Evolutionary conservation across 768 basidiomycete species (phyloP).

Genomic region (Auriscalpium orientale): DNA sequence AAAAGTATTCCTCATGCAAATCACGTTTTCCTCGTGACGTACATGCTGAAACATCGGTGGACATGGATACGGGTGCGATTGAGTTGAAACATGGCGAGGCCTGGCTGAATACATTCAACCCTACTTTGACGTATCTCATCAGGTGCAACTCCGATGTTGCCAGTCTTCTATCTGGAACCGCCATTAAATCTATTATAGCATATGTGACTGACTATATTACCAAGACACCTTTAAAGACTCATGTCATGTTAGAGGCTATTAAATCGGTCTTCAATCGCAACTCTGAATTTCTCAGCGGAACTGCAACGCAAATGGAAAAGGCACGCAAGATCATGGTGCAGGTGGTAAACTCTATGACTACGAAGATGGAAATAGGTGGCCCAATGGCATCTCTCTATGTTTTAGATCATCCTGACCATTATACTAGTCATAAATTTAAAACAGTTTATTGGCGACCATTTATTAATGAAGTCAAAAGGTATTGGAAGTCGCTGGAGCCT

Average conservation of each 20-base stretch:
- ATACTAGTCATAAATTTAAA: too few species aligned
- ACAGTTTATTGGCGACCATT: conserved; percentile 28
- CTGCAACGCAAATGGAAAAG: too few species aligned
- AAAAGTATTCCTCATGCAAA: conserved; percentile 23
- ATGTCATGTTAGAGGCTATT: too few species aligned
- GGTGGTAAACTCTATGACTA: too few species aligned
- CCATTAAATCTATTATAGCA: conserved; percentile 30
- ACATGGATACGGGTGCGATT: conserved; percentile 20
- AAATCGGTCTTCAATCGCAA: too few species aligned
- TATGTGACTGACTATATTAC: too few species aligned
- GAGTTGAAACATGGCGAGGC: conserved; percentile 25
- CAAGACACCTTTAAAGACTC: too few species aligned
- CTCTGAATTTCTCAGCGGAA: too few species aligned
- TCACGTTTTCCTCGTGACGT: conserved; percentile 29
- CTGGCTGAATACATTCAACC: conserved; percentile 30
- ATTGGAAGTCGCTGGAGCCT: conserved; percentile 9
- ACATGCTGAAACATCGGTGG: conserved; percentile 20
- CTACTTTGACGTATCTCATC: conserved; percentile 26
- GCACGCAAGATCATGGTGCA: too few species aligned
- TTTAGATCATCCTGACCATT: too few species aligned
- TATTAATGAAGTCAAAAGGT: conserved; percentile 18
- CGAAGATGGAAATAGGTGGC: too few species aligned
- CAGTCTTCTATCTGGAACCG: conserved; percentile 32
- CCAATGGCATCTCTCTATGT: too few species aligned
- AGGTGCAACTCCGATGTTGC: conserved; percentile 34